These are phyloP conservation scores for Amanita rubescens DNA, from an alignment of 768 basidiomycete genomes.

Conservation along the genomic window DNA sequence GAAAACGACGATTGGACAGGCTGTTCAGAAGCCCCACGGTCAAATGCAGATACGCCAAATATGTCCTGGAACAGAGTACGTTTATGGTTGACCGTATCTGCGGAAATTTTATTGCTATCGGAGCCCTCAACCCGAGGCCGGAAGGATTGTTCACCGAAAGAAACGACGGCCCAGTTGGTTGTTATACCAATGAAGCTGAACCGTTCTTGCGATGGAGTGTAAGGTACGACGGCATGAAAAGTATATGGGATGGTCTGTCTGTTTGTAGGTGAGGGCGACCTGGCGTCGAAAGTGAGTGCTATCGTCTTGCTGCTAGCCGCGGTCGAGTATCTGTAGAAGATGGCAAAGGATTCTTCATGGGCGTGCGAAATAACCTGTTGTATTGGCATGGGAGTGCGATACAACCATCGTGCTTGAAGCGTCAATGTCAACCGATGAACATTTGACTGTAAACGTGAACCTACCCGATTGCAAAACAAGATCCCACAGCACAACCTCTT, in stretches of 20 bases:
- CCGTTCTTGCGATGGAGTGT: conserved; percentile 23
- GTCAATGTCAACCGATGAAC: background rate
- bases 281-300: conserved; percentile 41
- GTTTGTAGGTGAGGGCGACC: conserved; percentile 37
- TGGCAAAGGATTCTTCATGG: conserved; percentile 46
- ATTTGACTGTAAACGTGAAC: conserved; percentile 15
- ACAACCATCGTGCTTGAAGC: conserved; percentile 1
- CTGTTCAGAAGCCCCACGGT: conserved; percentile 19
- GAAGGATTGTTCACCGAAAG: conserved; percentile 55
- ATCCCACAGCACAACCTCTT: conserved; percentile 65
- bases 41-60: conserved; percentile 75
- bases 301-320: conserved; percentile 26
- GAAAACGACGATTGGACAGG: conserved; percentile 10
- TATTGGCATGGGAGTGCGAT: background rate
- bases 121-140: conserved; percentile 35
- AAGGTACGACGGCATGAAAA: conserved; percentile 42
- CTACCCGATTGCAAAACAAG: conserved; percentile 53
- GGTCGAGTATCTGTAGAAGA: conserved; percentile 35
- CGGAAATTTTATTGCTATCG: conserved; percentile 8
- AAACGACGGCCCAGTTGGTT: conserved; percentile 51
- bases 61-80: conserved; percentile 84
- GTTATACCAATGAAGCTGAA: conserved; percentile 70
- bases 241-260: conserved; percentile 50
- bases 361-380: conserved; percentile 3
- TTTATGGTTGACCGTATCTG: conserved; percentile 20